Evolutionary conservation across 495 filamentous ascomycete genomes (phyloP).

Genomic region (Penicillium manginii): DNA sequence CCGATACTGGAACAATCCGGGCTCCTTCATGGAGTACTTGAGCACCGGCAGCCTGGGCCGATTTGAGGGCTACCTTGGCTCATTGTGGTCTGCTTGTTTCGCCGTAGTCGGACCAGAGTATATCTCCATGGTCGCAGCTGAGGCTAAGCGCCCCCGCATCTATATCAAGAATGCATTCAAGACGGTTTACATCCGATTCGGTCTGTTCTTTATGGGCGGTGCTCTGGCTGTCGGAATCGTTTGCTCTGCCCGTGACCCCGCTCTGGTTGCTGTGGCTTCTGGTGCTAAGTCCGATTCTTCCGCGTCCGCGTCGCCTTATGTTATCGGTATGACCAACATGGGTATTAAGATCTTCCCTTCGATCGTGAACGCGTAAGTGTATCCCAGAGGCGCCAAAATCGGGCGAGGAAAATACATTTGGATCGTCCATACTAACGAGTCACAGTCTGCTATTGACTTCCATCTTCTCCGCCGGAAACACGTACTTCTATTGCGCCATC

Average conservation of each 20-base stretch:
- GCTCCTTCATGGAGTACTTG: conserved; percentile 54
- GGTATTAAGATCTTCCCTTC: conserved; percentile 50
- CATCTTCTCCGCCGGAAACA: conserved; percentile 83
- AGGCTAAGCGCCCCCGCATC: conserved; percentile 69
- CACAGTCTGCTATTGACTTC: conserved; percentile 63
- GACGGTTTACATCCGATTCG: conserved; percentile 73
- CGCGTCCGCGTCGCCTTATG: conserved; percentile 75
- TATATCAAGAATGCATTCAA: conserved; percentile 67
- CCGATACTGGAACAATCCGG: conserved; percentile 53
- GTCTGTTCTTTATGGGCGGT: conserved; percentile 75
- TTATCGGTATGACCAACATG: conserved; percentile 79
- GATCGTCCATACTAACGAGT: not conserved
- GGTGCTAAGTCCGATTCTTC: conserved; percentile 36
- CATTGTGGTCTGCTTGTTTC: conserved; percentile 57
- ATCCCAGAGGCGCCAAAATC: not conserved
- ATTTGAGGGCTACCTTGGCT: conserved; percentile 72
- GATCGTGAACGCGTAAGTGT: conserved; percentile 32
- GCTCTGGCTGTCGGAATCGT: conserved; percentile 70
- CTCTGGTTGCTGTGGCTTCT: conserved; percentile 48
- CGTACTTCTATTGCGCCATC: conserved; percentile 80
- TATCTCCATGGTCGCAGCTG: conserved; percentile 78
- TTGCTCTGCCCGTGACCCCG: conserved; percentile 59
- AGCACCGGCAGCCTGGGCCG: conserved; percentile 64
- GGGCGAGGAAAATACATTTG: too few species aligned
- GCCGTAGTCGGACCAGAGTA: conserved; percentile 69